Evolutionary conservation across 1,284 basidiomycete species (phyloP).

Genomic region (Kwoniella shivajii): DNA sequence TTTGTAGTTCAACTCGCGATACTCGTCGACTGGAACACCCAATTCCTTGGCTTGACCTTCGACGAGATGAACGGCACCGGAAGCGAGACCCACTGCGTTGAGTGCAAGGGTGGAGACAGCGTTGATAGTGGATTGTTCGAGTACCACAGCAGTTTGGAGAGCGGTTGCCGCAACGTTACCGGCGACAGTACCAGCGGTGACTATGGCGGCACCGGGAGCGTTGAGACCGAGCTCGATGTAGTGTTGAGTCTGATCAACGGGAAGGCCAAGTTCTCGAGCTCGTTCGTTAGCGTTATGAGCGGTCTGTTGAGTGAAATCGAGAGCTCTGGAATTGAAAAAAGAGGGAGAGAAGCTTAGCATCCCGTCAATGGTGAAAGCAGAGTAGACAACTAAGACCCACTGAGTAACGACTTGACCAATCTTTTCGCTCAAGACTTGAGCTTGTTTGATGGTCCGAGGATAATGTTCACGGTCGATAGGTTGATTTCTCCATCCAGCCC

Average conservation of each 20-base stretch:
- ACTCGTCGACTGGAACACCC: slow-evolving; percentile 34
- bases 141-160: slow-evolving; percentile 3
- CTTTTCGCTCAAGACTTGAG: slow-evolving; percentile 11
- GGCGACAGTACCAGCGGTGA: slow-evolving; percentile 4
- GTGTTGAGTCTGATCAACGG: slow-evolving; percentile 10
- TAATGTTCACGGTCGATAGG: slow-evolving; percentile 11
- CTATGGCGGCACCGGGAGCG: slow-evolving; percentile 1
- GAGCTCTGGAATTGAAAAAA: neutral
- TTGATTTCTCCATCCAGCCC: slow-evolving; percentile 15
- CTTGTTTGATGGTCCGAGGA: slow-evolving; percentile 9
- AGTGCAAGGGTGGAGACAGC: slow-evolving; percentile 7
- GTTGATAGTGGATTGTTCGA: slow-evolving; percentile 8
- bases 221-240: slow-evolving; percentile 8
- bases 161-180: neutral
- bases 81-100: slow-evolving; percentile 16
- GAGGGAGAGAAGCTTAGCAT: too few relatives aligned
- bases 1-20: slow-evolving; percentile 20
- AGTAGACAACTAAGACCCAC: slow-evolving; percentile 1
- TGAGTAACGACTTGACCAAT: slow-evolving; percentile 1
- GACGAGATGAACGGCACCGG: slow-evolving; percentile 13
- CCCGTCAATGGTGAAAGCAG: too few relatives aligned
- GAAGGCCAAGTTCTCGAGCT: slow-evolving; percentile 8
- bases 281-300: slow-evolving; percentile 1
- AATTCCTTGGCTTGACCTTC: slow-evolving; percentile 28
- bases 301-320: neutral